Evolutionary conservation across 2,329 filamentous ascomycete species (phyloP).

Genomic region (Stachybotrys echinatus): DNA sequence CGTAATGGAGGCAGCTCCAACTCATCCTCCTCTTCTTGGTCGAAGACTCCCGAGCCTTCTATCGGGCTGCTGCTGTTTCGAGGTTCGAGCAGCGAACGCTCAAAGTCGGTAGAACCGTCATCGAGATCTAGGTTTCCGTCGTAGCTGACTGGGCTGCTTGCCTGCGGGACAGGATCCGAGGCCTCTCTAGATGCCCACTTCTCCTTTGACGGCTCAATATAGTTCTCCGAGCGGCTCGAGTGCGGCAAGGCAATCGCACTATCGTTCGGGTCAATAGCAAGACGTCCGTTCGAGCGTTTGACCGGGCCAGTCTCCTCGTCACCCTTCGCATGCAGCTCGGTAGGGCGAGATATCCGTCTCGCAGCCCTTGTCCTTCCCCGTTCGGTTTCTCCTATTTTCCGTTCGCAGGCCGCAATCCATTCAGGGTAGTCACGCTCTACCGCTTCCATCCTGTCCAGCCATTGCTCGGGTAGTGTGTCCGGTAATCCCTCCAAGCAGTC

Average conservation of each 20-base stretch:
- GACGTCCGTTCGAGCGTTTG: neutral
- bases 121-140: neutral
- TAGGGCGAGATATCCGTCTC: constrained; percentile 9
- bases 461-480: constrained; percentile 78
- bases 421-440: constrained; percentile 72
- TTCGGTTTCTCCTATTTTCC: constrained; percentile 65
- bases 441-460: constrained; percentile 81
- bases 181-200: neutral
- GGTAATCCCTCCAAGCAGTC: constrained; percentile 78
- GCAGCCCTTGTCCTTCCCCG: constrained; percentile 23
- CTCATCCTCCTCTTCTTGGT: constrained; percentile 21
- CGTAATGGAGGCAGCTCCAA: constrained; percentile 29
- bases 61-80: neutral
- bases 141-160: neutral
- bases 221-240: neutral
- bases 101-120: neutral
- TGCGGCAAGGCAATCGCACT: neutral
- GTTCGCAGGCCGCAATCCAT: constrained; percentile 77
- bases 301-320: neutral
- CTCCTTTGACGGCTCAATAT: constrained; percentile 3
- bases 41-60: constrained; percentile 8
- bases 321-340: constrained; percentile 6
- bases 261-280: neutral
- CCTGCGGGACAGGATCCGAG: neutral
- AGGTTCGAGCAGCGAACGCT: neutral